A percentile compares a stretch with the other conserved stretches of the same genome.
Conservation (phyloP, 2,329 filamentous ascomycete genomes). For the Phialophora chinensis region DNA sequence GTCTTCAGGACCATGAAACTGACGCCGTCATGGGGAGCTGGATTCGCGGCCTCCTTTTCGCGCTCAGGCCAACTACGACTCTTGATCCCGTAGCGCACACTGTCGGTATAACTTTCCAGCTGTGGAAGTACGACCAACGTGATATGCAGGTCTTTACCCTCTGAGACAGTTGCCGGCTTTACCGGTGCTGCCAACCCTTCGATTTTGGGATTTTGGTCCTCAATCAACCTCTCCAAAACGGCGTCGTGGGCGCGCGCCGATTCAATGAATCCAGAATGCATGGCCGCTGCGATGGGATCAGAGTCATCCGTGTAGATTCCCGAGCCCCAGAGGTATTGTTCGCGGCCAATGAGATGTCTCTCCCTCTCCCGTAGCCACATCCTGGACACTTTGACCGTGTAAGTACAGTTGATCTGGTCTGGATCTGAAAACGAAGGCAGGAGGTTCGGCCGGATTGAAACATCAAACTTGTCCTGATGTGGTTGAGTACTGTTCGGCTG, state of each 20-base stretch:
- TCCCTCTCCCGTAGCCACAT: conserved; percentile 73
- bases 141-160: conserved; percentile 81
- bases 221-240: conserved; percentile 65
- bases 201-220: conserved; percentile 53
- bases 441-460: conserved; percentile 68
- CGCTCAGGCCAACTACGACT: conserved; percentile 70
- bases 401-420: conserved; percentile 83
- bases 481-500: conserved; percentile 43
- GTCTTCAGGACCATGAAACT: conserved; percentile 84
- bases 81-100: conserved; percentile 78
- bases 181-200: conserved; percentile 53
- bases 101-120: conserved; percentile 76
- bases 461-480: conserved; percentile 61
- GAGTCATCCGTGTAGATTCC: conserved; percentile 97
- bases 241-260: conserved; percentile 82
- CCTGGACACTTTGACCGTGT: conserved; percentile 84
- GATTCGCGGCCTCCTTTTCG: conserved; percentile 42
- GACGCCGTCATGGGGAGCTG: conserved; percentile 78
- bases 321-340: conserved; percentile 86
- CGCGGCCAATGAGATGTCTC: conserved; percentile 81
- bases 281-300: conserved; percentile 87
- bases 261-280: conserved; percentile 90
- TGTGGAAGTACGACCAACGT: conserved; percentile 82
- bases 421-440: conserved; percentile 71
- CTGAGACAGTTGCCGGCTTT: conserved; percentile 58